phyloP scores from a whole-genome alignment of 768 basidiomycete species.

The Leccinum fibrillosum region DNA sequence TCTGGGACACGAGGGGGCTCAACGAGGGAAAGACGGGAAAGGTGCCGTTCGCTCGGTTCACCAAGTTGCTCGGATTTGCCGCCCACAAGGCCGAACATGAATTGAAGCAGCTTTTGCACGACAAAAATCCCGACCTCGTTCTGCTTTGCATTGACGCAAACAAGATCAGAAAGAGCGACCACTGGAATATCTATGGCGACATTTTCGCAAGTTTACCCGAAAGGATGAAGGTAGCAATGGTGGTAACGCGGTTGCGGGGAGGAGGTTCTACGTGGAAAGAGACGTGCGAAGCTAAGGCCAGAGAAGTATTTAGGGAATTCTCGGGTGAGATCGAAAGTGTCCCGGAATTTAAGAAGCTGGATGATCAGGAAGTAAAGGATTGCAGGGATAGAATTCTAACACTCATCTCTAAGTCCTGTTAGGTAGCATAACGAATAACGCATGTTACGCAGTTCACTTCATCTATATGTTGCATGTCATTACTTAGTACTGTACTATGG shows the following conservation, averaged over 20 bases:
- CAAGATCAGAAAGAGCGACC: slow-evolving; percentile 13
- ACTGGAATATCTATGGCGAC: slow-evolving; percentile 22
- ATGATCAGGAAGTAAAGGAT: slow-evolving; percentile 12
- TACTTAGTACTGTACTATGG: neutral
- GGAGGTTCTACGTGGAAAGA: slow-evolving; percentile 12
- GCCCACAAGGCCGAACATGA: slow-evolving; percentile 16
- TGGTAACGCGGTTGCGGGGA: slow-evolving; percentile 16
- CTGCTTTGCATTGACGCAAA: slow-evolving; percentile 20
- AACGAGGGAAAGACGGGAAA: slow-evolving; percentile 12
- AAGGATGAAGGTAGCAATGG: slow-evolving; percentile 14
- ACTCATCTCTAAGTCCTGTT: slow-evolving; percentile 11
- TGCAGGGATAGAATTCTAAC: slow-evolving; percentile 21
- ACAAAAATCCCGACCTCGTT: slow-evolving; percentile 16
- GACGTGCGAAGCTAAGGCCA: slow-evolving; percentile 11
- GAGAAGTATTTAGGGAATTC: slow-evolving; percentile 5
- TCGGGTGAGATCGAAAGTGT: slow-evolving; percentile 22
- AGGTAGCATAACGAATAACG: neutral
- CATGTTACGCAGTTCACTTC: neutral
- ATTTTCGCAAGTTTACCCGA: slow-evolving; percentile 16
- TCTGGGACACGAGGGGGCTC: slow-evolving; percentile 28
- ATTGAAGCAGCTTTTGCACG: slow-evolving; percentile 14
- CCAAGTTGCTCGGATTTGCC: neutral
- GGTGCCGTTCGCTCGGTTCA: neutral
- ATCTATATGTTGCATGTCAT: slow-evolving; percentile 3
- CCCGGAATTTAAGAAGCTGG: slow-evolving; percentile 10